phyloP scores from a whole-genome alignment of 805 yeast genomes.

The Ogataea trehalophila region DNA sequence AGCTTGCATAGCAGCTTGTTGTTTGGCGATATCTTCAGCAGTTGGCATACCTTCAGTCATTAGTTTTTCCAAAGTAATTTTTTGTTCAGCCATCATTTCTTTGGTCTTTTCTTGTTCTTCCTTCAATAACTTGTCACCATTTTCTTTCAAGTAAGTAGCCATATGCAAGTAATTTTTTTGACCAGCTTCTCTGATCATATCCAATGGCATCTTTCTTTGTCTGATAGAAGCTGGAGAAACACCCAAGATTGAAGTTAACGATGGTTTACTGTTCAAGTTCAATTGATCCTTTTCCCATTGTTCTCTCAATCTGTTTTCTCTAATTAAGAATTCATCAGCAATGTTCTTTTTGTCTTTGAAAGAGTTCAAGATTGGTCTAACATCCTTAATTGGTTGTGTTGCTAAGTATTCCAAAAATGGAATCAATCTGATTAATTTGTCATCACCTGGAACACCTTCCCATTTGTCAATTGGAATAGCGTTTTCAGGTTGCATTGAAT shows the following conservation, averaged over 20 bases:
- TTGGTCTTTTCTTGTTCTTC: constrained; percentile 81
- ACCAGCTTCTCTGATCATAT: constrained; percentile 85
- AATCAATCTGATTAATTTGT: constrained; percentile 70
- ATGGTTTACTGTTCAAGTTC: constrained; percentile 17
- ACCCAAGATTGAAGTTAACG: constrained; percentile 48
- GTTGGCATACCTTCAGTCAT: constrained; percentile 79
- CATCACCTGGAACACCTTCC: constrained; percentile 76
- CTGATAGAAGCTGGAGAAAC: constrained; percentile 40
- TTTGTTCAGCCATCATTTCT: constrained; percentile 78
- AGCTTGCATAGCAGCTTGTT: constrained; percentile 26
- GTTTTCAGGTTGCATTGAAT: constrained; percentile 86
- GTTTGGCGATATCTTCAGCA: constrained; percentile 54
- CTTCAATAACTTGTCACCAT: constrained; percentile 63
- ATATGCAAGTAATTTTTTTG: constrained; percentile 82
- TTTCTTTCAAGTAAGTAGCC: constrained; percentile 55
- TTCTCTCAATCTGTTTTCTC: constrained; percentile 72
- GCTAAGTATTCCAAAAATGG: constrained; percentile 95
- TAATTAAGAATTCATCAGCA: constrained; percentile 71
- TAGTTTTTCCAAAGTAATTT: constrained; percentile 77
- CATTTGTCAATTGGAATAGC: constrained; percentile 82
- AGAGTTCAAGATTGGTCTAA: constrained; percentile 78
- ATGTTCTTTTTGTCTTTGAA: constrained; percentile 63
- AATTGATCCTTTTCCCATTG: constrained; percentile 58
- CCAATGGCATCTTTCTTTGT: constrained; percentile 77
- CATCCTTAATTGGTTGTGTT: constrained; percentile 77